phyloP scores from a whole-genome alignment of 2,329 filamentous ascomycete genomes.

The Aspergillus flavus region DNA sequence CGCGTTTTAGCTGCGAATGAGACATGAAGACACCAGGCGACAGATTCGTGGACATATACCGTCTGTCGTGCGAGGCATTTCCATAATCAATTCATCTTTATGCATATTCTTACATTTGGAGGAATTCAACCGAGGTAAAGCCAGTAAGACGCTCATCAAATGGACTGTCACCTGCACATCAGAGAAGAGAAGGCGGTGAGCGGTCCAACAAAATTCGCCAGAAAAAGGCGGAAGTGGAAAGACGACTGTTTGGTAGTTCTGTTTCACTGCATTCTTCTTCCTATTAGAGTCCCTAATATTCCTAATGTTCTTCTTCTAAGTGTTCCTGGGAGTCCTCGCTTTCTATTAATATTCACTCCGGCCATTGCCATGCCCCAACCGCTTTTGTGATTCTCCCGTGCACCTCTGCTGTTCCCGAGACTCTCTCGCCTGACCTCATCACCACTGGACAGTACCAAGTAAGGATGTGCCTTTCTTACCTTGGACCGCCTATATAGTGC shows the following conservation, averaged over 20 bases:
- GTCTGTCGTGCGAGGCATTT: constrained; percentile 18
- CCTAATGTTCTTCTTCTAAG: neutral
- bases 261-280: neutral
- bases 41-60: constrained; percentile 27
- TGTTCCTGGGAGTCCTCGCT: neutral
- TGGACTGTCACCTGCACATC: neutral
- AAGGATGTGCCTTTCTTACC: neutral
- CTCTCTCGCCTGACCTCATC: constrained; percentile 21
- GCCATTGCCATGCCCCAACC: constrained; percentile 18
- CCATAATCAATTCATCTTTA: constrained; percentile 25
- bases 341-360: neutral
- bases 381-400: constrained; percentile 7
- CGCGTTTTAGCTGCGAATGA: constrained; percentile 22
- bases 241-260: neutral
- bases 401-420: constrained; percentile 9
- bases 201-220: constrained; percentile 8
- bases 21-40: constrained; percentile 21
- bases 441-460: constrained; percentile 8
- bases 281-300: neutral
- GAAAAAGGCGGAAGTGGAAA: constrained; percentile 7
- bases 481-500: neutral
- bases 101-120: constrained; percentile 15
- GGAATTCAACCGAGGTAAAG: neutral
- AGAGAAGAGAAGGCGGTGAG: constrained; percentile 12
- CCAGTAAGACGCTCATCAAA: neutral